Evolutionary conservation across 1,139 yeast genomes (phyloP).

Genomic region (Zygosaccharomyces pseudobailii): DNA sequence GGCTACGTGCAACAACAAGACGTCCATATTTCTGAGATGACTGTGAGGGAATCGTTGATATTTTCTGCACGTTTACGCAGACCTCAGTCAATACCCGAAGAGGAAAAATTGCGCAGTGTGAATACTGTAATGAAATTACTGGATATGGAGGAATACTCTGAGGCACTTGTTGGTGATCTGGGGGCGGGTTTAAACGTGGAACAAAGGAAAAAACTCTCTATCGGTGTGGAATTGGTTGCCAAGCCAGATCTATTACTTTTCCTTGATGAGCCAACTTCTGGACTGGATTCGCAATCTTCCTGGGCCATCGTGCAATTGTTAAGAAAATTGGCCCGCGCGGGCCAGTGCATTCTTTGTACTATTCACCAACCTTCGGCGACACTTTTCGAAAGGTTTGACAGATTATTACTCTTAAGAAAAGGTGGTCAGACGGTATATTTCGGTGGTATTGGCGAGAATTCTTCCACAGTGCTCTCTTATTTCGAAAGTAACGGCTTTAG

Average conservation of each 20-base stretch:
- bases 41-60: constrained; percentile 51
- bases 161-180: constrained; percentile 51
- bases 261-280: constrained; percentile 52
- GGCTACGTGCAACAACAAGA: constrained; percentile 63
- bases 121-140: constrained; percentile 48
- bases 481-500: constrained; percentile 54
- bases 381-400: constrained; percentile 46
- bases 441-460: constrained; percentile 54
- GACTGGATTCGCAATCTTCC: constrained; percentile 52
- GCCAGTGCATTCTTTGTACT: constrained; percentile 53
- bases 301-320: constrained; percentile 49
- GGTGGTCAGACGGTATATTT: constrained; percentile 60
- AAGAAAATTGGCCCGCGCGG: constrained; percentile 44
- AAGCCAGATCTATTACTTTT: constrained; percentile 47
- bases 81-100: constrained; percentile 44
- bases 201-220: constrained; percentile 56
- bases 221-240: constrained; percentile 53
- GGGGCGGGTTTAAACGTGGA: constrained; percentile 58
- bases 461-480: constrained; percentile 43
- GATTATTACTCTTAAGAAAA: constrained; percentile 41
- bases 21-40: constrained; percentile 48
- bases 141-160: constrained; percentile 51
- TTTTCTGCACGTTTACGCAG: constrained; percentile 55
- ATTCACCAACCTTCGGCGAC: constrained; percentile 60
- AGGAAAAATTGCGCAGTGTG: constrained; percentile 46